These are phyloP conservation scores for Hemisphaericaspora lyxosophila DNA, from an alignment of 1,139 yeast species.

Conservation along the genomic window DNA sequence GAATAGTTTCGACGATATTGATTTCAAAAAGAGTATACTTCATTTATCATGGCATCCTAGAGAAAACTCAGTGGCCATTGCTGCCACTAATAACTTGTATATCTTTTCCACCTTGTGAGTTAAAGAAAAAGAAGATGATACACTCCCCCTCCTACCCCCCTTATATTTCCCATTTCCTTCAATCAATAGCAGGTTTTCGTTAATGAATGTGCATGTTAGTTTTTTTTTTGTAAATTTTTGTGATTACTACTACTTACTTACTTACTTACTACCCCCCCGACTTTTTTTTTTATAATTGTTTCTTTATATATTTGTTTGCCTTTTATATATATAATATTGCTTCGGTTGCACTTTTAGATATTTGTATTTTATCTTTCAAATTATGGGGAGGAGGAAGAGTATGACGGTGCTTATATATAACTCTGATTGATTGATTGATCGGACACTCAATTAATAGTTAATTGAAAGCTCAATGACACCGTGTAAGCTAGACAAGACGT, in stretches of 20 bases:
- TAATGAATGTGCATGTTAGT: slow-evolving; percentile 3
- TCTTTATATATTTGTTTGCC: not conserved
- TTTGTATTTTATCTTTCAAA: not conserved
- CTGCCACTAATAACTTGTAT: slow-evolving; percentile 94
- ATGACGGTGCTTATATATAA: no score
- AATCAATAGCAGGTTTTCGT: not conserved
- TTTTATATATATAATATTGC: not conserved
- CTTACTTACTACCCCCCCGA: not conserved
- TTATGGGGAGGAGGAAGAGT: no score
- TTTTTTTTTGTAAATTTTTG: not conserved
- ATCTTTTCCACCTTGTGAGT: slow-evolving; percentile 65
- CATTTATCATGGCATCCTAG: slow-evolving; percentile 98
- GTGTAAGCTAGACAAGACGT: no score
- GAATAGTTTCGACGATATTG: slow-evolving; percentile 78
- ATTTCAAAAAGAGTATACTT: slow-evolving; percentile 90
- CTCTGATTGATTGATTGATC: no score
- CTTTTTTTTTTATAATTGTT: not conserved
- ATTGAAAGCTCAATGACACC: no score
- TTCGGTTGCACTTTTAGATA: not conserved
- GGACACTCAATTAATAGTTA: no score
- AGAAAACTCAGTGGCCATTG: slow-evolving; percentile 96
- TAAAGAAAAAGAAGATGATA: not conserved
- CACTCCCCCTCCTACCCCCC: not conserved
- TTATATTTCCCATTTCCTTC: not conserved
- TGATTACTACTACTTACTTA: slow-evolving; percentile 1